These are phyloP conservation scores for Dictyostelium brefeldianum DNA, from an alignment of 78 protist species.

Conservation along the genomic window DNA sequence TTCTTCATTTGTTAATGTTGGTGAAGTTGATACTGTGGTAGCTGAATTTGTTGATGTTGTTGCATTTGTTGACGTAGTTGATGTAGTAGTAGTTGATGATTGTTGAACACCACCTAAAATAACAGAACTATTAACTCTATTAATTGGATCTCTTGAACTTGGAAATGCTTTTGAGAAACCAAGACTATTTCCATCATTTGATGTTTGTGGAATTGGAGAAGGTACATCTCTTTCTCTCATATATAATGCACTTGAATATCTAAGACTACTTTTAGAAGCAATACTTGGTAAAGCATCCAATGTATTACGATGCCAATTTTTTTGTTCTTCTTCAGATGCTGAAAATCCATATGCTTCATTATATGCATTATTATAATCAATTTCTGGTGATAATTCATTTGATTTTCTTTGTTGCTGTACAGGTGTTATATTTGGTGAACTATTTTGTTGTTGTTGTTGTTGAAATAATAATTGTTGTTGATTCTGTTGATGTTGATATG, in stretches of 20 bases:
- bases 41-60: slow-evolving; percentile 1
- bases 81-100: background rate
- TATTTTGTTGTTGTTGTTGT: background rate
- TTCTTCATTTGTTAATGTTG: background rate
- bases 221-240: background rate
- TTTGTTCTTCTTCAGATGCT: background rate
- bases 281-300: slow-evolving; percentile 7
- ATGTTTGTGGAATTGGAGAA: background rate
- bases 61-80: background rate
- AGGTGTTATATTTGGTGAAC: slow-evolving; percentile 29
- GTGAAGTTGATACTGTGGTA: no score
- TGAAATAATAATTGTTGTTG: background rate
- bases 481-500: background rate
- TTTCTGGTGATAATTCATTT: background rate
- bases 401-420: slow-evolving; percentile 10
- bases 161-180: slow-evolving; percentile 27
- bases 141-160: slow-evolving; percentile 8
- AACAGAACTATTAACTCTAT: background rate
- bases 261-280: background rate
- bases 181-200: background rate
- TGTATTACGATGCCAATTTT: slow-evolving; percentile 26
- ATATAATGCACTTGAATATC: slow-evolving; percentile 3
- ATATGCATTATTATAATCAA: background rate
- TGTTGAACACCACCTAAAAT: background rate
- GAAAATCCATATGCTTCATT: slow-evolving; percentile 46